Evolutionary conservation across 1,284 basidiomycete genomes (phyloP).

Genomic region (Naganishia albida): DNA sequence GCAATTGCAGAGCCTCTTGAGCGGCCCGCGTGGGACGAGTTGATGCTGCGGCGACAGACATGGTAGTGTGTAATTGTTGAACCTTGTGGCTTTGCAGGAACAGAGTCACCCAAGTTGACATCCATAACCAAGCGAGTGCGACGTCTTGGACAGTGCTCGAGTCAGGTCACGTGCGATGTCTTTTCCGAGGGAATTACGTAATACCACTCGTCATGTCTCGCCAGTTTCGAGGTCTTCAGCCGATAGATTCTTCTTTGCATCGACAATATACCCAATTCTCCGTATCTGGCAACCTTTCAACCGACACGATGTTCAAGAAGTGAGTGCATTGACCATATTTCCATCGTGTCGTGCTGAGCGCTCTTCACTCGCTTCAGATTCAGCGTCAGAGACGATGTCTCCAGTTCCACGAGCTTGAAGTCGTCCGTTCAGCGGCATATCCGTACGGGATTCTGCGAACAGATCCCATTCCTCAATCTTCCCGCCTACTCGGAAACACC

Average conservation of each 20-base stretch:
- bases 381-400: constrained; percentile 78
- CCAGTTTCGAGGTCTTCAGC: no score
- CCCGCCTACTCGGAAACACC: constrained; percentile 41
- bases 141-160: background rate
- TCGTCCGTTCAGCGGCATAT: constrained; percentile 90
- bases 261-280: no score
- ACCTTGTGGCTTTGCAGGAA: background rate
- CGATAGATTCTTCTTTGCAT: no score
- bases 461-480: constrained; percentile 69
- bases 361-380: constrained; percentile 62
- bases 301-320: constrained; percentile 30
- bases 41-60: constrained; percentile 14
- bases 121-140: background rate
- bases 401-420: constrained; percentile 91
- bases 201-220: constrained; percentile 10
- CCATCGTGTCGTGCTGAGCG: background rate
- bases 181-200: constrained; percentile 22
- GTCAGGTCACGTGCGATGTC: constrained; percentile 2
- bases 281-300: no score
- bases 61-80: background rate
- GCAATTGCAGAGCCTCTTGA: constrained; percentile 30
- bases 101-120: background rate
- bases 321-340: no score
- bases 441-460: constrained; percentile 73
- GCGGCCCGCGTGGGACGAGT: constrained; percentile 18